A percentile compares a stretch with the other conserved stretches of the same genome.
Evolutionary conservation across 495 filamentous ascomycete species (phyloP).

Genomic region (Neurospora tetrasperma): DNA sequence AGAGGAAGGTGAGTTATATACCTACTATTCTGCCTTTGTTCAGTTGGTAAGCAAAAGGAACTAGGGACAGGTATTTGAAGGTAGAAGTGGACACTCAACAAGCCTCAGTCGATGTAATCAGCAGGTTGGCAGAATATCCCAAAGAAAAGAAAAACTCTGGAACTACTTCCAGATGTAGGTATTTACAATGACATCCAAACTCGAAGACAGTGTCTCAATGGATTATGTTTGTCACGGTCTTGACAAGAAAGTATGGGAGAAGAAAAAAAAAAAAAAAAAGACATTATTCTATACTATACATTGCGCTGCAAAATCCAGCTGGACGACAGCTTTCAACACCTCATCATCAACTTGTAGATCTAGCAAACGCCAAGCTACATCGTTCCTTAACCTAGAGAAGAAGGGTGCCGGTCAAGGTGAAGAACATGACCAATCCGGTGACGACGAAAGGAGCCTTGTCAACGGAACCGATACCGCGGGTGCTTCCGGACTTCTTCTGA

Average conservation of each 20-base stretch:
- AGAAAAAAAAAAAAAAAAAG: neutral
- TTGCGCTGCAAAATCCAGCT: neutral
- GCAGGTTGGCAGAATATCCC: neutral
- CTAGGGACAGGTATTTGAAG: neutral
- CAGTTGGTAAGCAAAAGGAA: neutral
- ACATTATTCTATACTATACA: neutral
- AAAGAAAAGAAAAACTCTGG: neutral
- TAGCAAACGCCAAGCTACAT: neutral
- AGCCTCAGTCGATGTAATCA: neutral
- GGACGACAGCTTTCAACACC: neutral
- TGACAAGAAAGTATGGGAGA: no score
- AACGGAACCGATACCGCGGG: slow-evolving; percentile 31
- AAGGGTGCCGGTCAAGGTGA: slow-evolving; percentile 55
- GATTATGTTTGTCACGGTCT: neutral
- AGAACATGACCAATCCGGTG: slow-evolving; percentile 42
- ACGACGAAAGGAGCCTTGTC: slow-evolving; percentile 46
- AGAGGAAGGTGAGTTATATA: neutral
- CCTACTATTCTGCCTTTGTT: neutral
- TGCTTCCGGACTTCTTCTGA: slow-evolving; percentile 21
- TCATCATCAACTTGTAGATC: neutral
- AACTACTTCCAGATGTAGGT: neutral
- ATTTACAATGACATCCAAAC: neutral
- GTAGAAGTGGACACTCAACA: neutral
- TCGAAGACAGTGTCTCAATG: neutral
- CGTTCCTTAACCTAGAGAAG: slow-evolving; percentile 37